Evolutionary conservation across 2,329 filamentous ascomycete genomes (phyloP).

Genomic region (Sordariomycetes sp.): DNA sequence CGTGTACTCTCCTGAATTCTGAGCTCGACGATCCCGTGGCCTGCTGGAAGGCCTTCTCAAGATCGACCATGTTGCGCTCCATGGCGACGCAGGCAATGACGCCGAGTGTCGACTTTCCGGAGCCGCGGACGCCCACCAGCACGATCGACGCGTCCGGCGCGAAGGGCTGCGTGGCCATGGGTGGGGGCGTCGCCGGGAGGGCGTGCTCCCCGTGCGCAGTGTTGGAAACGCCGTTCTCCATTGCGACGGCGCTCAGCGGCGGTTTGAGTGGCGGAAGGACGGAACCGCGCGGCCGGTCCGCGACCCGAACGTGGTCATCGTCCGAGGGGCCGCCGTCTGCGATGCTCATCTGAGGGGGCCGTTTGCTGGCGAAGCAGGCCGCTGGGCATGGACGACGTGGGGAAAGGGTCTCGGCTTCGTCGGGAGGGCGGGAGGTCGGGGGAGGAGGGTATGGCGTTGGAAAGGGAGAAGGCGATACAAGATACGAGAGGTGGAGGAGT

Average conservation of each 20-base stretch:
- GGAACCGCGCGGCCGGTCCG: not conserved
- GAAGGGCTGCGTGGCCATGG: slow-evolving; percentile 24
- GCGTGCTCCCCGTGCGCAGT: not conserved
- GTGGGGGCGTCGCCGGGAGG: not conserved
- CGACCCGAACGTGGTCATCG: not conserved
- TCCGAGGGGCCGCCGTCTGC: not conserved
- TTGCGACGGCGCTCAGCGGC: not conserved
- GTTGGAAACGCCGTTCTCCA: not conserved
- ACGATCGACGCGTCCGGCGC: slow-evolving; percentile 55
- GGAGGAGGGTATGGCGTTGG: not conserved
- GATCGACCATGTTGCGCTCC: slow-evolving; percentile 53
- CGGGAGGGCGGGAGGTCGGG: not conserved
- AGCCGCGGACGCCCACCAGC: slow-evolving; percentile 58
- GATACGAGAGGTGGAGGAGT: not conserved
- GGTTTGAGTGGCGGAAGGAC: not conserved
- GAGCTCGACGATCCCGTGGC: slow-evolving; percentile 47
- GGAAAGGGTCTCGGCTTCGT: not conserved
- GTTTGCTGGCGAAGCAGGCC: not conserved
- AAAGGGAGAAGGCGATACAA: not conserved
- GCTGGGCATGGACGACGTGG: not conserved
- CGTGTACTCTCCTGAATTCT: slow-evolving; percentile 49
- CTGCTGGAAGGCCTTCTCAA: slow-evolving; percentile 55
- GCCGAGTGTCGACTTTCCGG: slow-evolving; percentile 63
- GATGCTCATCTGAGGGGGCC: not conserved
- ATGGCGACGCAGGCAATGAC: slow-evolving; percentile 63